Evolutionary conservation across 345 rosid species (phyloP), one percentile per base, ranked within the genome.

Genomic region (Rhodamnia argentea): DNA sequence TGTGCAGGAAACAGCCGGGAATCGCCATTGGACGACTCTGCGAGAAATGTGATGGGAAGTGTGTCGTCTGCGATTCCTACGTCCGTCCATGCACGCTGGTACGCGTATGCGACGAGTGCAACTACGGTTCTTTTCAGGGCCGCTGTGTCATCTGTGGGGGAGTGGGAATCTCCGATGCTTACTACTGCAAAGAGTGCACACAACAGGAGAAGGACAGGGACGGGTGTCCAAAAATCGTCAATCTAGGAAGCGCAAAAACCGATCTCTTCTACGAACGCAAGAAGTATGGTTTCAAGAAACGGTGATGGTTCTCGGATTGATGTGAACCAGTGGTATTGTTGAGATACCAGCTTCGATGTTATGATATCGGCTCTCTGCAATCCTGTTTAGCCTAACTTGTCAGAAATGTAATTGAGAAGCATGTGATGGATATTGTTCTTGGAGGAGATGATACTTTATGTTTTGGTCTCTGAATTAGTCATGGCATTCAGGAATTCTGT

Each of bases 1-100:
- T 90, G 92, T 90, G 92, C 87, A 53, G 90, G 85, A 90, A 88
- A 87, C 90, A 90, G 86, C 92, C 90, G 12, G 92, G 90, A 78
- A 90, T 91, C 42, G 92, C 92, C 85, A 90, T 90, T 7, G 92
- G 92, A 85, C 86, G 89, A 58, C 89, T 90, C 22, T 89, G 92
- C 56, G 92, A 87, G 87, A 90, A 90, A 56, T 87, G 89, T 62
- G 90, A 90, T 83, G 92, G 92, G 82, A 90, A 90, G 78, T 90
- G 92, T 47, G 90, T 90, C 2, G 88, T 89, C 4, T 90, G 92
- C 0, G 92, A 90, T 84, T 90, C 89, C 60, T 89, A 87, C 18
- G 92, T 90, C 78, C 87, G 89, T 27, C 92, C 92, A 82, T 90
- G 90, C 88, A 90, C 92, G 2, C 92, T 90, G 3, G 90, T 90